These are phyloP conservation scores for Tulasnella sp. DNA, from an alignment of 768 basidiomycete genomes.

Conservation along the genomic window DNA sequence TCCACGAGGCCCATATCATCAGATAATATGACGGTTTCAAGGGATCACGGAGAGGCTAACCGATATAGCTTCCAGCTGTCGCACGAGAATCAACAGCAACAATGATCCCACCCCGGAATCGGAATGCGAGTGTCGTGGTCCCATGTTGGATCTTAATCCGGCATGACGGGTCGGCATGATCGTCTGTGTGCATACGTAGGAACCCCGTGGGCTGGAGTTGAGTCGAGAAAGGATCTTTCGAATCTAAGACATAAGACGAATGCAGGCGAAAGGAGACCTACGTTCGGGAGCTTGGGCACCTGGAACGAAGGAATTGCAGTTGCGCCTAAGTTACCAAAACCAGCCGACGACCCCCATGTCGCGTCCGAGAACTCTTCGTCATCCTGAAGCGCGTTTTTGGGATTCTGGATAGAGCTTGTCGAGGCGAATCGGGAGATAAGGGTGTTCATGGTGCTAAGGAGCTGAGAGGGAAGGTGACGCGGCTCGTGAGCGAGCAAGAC, in stretches of 20 bases:
- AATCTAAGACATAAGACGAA: background rate
- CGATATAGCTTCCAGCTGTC: conserved; percentile 93
- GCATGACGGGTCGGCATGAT: conserved; percentile 85
- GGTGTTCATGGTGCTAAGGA: conserved; percentile 18
- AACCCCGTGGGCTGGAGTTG: conserved; percentile 83
- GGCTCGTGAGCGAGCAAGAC: conserved; percentile 6
- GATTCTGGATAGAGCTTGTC: conserved; percentile 2
- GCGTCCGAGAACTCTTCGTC: conserved; percentile 49
- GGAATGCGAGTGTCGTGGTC: conserved; percentile 95
- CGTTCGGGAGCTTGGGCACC: conserved; percentile 63
- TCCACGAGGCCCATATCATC: background rate
- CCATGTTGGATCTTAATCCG: conserved; percentile 98
- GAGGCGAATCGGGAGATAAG: conserved; percentile 19
- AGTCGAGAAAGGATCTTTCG: conserved; percentile 15
- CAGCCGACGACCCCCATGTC: conserved; percentile 77
- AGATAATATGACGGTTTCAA: background rate
- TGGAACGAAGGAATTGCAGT: conserved; percentile 61
- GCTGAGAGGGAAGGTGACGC: conserved; percentile 8
- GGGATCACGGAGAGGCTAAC: conserved; percentile 33
- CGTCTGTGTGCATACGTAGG: conserved; percentile 86
- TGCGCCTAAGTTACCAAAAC: conserved; percentile 56
- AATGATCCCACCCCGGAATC: conserved; percentile 92
- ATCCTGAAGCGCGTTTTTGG: conserved; percentile 24
- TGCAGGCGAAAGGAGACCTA: conserved; percentile 31
- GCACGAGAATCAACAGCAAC: conserved; percentile 99